phyloP scores from a whole-genome alignment of 169 alveolate genomes.

The Cardiosporidium cionae region DNA sequence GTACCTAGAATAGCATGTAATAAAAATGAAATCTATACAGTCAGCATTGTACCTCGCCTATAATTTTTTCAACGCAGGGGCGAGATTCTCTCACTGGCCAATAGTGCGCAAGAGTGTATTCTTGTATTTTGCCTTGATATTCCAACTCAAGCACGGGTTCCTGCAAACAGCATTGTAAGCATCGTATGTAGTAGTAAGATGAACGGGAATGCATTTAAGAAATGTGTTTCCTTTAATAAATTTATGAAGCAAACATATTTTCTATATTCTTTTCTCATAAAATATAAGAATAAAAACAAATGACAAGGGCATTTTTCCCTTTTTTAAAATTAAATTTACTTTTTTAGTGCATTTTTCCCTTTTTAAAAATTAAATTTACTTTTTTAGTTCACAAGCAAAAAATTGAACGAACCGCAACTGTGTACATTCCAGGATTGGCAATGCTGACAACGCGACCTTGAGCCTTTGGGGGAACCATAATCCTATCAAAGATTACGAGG shows the following conservation, averaged over 20 bases:
- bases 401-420: slow-evolving; percentile 62
- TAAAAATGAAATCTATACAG: too few species aligned
- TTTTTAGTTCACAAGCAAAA: too few species aligned
- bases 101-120: slow-evolving; percentile 85
- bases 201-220: background rate
- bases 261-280: too few species aligned
- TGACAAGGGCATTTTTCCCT: too few species aligned
- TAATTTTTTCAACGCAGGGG: slow-evolving; percentile 91
- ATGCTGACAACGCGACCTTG: slow-evolving; percentile 87
- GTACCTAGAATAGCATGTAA: too few species aligned
- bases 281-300: too few species aligned
- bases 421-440: slow-evolving; percentile 88
- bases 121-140: slow-evolving; percentile 76
- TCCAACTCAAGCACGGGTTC: slow-evolving; percentile 45
- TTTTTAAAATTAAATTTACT: too few species aligned
- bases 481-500: too few species aligned
- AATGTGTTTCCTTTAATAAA: background rate
- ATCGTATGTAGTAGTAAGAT: slow-evolving; percentile 17
- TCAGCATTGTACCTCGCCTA: too few species aligned
- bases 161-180: slow-evolving; percentile 17
- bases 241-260: background rate
- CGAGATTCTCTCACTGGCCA: slow-evolving; percentile 99
- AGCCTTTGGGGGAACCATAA: slow-evolving; percentile 92
- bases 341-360: too few species aligned
- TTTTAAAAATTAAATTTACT: too few species aligned